Conservation (phyloP, 1,284 basidiomycete species). For the Boletus semigastroideus region DNA sequence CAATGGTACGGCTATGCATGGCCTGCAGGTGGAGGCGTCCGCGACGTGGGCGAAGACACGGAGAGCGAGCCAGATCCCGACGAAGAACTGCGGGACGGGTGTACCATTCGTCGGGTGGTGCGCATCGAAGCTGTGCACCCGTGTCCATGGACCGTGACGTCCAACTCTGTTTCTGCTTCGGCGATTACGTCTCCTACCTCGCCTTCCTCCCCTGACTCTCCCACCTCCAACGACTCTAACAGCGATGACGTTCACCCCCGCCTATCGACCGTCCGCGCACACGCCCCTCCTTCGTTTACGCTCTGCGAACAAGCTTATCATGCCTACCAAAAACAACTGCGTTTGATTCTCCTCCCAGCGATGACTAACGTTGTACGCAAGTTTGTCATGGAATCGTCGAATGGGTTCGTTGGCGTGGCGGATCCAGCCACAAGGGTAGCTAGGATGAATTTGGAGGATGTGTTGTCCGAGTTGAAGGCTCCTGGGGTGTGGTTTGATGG, state of each 20-base stretch:
- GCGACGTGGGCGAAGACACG: slow-evolving; percentile 33
- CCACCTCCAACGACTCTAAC: slow-evolving; percentile 10
- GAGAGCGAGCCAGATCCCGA: slow-evolving; percentile 29
- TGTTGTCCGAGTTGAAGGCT: slow-evolving; percentile 52
- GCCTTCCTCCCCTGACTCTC: slow-evolving; percentile 17
- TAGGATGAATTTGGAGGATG: slow-evolving; percentile 60
- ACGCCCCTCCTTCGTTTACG: slow-evolving; percentile 52
- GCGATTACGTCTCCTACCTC: slow-evolving; percentile 15
- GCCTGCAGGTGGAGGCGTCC: slow-evolving; percentile 36
- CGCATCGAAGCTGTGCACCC: slow-evolving; percentile 59
- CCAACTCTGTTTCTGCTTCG: slow-evolving; percentile 15
- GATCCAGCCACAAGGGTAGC: slow-evolving; percentile 48
- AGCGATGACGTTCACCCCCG: slow-evolving; percentile 48
- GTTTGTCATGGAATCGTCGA: slow-evolving; percentile 56
- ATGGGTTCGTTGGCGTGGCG: slow-evolving; percentile 25
- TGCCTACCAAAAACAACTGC: slow-evolving; percentile 56
- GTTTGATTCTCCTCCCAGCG: slow-evolving; percentile 55
- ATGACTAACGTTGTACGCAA: slow-evolving; percentile 67
- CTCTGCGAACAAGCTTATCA: slow-evolving; percentile 60
- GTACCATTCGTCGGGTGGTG: slow-evolving; percentile 32
- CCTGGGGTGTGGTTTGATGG: slow-evolving; percentile 67
- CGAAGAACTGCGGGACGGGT: slow-evolving; percentile 22
- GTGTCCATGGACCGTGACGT: slow-evolving; percentile 56
- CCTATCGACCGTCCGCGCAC: slow-evolving; percentile 41
- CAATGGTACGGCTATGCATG: slow-evolving; percentile 52